Base-by-base conservation (phyloP, 1,284 basidiomycete genomes). In the Ustilago trichophora region DNA sequence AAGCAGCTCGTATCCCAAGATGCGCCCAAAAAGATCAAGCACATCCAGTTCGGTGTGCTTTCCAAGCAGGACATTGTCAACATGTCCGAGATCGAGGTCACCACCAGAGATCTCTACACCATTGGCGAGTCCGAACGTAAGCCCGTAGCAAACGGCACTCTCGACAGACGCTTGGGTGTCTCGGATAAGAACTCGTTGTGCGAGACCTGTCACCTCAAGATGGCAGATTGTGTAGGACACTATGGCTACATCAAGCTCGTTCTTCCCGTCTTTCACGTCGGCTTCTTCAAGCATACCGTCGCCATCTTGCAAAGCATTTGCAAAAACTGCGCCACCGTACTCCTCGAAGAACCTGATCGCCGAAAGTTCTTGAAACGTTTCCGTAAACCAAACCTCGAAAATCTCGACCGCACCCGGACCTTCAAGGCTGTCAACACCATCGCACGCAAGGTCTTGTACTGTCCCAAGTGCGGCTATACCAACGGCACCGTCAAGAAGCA, bases 401-500 rank as follows among this genome's bases (percentile, higher is more conserved):
- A 97, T 75, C 88, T 98, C 46, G 91, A 95, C 75, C 88, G 96
- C 12, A 91, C 91, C 78, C 84, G 87, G 7, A 86, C 94, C 15
- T 88, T 88, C 72, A 98, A 98, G 82, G 87, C 90, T n/a, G 92
- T 98, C 56, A 92, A 97, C 72, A 85, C 88, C 0, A 85, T 87
- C 70, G 92, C 94, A 25, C 90, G 94, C 66, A 98, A 98, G 83
- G 87, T 90, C 31, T 87, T 92, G 21, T 90, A 93, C 72, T 99
- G 96, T 74, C 92, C 92, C 0, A 91, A 97, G 82, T 99, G 96
- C 80, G 88, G 91, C 32, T 87, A 92, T 4, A 91, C 90, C 8
- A 99, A 99, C 79, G 96, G 96, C 27, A 88, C 91, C 0, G 94
- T 99, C 57, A 99, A 98, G 84, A 98, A 98, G 84, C 91, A 88